phyloP scores from a whole-genome alignment of 208 protist species.

The Willaertia magna region DNA sequence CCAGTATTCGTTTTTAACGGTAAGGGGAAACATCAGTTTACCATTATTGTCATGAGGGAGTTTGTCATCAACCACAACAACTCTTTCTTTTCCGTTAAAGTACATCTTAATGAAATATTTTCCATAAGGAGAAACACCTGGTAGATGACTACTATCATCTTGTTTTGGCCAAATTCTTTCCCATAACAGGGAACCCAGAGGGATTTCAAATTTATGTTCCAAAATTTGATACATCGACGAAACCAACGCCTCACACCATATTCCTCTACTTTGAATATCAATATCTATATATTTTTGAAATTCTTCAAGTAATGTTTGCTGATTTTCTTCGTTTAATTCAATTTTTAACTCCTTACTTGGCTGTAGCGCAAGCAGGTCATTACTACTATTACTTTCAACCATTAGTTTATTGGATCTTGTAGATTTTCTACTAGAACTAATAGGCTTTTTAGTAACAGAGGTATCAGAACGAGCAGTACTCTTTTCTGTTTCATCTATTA shows the following conservation, averaged over 20 bases:
- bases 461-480: neutral
- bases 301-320: neutral
- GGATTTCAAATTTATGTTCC: neutral
- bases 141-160: neutral
- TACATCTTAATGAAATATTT: neutral
- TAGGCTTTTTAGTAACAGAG: neutral
- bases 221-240: neutral
- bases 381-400: neutral
- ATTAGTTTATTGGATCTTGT: too few species aligned
- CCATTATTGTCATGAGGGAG: neutral
- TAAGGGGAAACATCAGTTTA: neutral
- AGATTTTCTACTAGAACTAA: too few species aligned
- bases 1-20: neutral
- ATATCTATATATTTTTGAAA: neutral
- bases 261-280: neutral
- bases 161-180: constrained; percentile 3
- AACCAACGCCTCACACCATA: neutral
- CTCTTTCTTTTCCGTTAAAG: neutral
- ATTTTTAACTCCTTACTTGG: too few species aligned
- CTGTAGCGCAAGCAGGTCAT: neutral
- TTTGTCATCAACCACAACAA: neutral
- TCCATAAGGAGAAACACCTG: neutral
- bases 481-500: neutral
- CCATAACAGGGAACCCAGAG: neutral
- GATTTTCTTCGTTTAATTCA: neutral